A percentile compares a stretch with the other conserved stretches of the same genome.
phyloP scores from a whole-genome alignment of 768 basidiomycete genomes.

The Tylopilus sp. region DNA sequence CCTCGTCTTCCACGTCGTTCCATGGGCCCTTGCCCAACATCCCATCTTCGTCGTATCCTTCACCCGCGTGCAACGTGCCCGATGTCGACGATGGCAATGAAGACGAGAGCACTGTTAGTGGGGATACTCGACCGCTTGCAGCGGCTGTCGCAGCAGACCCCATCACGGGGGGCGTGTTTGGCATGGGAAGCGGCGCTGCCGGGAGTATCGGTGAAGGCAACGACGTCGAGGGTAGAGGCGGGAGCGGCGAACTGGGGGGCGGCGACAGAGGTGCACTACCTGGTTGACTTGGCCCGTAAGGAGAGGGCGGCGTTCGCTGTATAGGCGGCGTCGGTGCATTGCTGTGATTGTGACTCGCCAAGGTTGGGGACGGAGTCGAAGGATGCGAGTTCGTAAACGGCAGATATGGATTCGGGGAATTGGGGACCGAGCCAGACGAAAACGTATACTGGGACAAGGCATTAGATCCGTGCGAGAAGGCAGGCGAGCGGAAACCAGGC shows the following conservation, averaged over 20 bases:
- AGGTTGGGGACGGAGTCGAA: not conserved
- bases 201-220: constrained; percentile 16
- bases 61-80: not conserved
- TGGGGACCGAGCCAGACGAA: constrained; percentile 10
- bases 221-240: constrained; percentile 16
- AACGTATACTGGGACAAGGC: constrained; percentile 19
- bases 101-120: constrained; percentile 9
- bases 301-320: constrained; percentile 10
- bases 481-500: constrained; percentile 23
- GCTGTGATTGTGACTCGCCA: not conserved
- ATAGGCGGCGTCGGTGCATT: not conserved
- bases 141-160: constrained; percentile 9
- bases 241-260: constrained; percentile 22
- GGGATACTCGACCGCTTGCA: constrained; percentile 18
- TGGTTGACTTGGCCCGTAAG: not conserved
- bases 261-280: constrained; percentile 18
- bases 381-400: not conserved
- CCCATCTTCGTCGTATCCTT: not conserved
- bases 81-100: constrained; percentile 11
- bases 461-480: constrained; percentile 1
- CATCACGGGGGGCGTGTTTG: not conserved
- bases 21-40: not conserved
- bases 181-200: not conserved
- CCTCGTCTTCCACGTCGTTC: constrained; percentile 14
- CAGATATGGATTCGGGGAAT: not conserved